Evolutionary conservation across 1,284 basidiomycete species (phyloP), one percentile per base, ranked within the genome.

Genomic region (Heterobasidion parviporum): DNA sequence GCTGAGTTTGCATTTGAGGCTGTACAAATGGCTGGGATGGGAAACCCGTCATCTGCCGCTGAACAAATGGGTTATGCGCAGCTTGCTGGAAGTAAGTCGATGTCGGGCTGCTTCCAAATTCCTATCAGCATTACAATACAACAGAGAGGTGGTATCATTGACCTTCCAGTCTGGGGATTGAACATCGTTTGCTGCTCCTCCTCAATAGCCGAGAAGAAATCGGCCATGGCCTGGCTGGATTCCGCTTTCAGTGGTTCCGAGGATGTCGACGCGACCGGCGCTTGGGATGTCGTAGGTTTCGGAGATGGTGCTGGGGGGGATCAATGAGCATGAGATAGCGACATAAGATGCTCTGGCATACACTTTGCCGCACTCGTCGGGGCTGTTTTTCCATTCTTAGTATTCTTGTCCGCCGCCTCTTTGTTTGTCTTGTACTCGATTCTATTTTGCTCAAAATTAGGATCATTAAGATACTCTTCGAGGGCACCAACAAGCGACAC

Each of bases 401-500:
- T 65, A 60, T 70, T 75, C 32, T 77, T 79, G 59, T 94, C 90
- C 0, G 83, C 82, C 6, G 85, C 77, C n/a, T 81, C 81, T 69
- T 92, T 93, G 68, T 86, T 94, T 45, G 86, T 79, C 71, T 83
- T 93, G 74, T 99, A 98, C 66, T 98, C 95, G 16, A 89, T 74
- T 55, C 96, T 77, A 67, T 97, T 98, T 69, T 93, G 83, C 70
- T 98, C 96, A 68, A 98, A 99, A 69, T 94, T 94, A 15, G 94
- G 91, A 70, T 98, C 94, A 58, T 92, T 86, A 46, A 98, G 77
- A 67, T 99, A 99, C 68, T 99, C 97, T 67, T 99, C 91, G 32
- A 99, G 80, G 15, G 96, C 88, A 45, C 89, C 87, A 8, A 92
- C 95, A 14, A 99, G 78, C 2, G 92, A 94, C 18, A 98, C 88